These are phyloP conservation scores for Cercospora berteroae DNA, from an alignment of 2,329 filamentous ascomycete species.

Conservation along the genomic window DNA sequence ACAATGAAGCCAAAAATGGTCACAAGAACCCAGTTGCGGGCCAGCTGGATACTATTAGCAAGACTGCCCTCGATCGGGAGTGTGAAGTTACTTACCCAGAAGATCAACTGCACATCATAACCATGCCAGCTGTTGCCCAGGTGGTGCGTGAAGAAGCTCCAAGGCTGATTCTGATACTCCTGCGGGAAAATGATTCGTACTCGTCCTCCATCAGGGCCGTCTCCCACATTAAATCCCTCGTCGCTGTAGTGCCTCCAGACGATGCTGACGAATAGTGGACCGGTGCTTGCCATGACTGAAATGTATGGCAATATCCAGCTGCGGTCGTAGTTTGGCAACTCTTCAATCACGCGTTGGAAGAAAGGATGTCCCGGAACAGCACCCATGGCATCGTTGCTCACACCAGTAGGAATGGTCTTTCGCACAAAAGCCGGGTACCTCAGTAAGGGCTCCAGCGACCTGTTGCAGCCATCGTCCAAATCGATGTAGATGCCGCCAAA, in stretches of 20 bases:
- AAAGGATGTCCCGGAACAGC: slow-evolving; percentile 70
- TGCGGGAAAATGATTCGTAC: slow-evolving; percentile 68
- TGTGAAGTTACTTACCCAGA: slow-evolving; percentile 52
- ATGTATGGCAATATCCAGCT: slow-evolving; percentile 71
- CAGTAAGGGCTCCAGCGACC: slow-evolving; percentile 63
- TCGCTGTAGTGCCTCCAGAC: slow-evolving; percentile 73
- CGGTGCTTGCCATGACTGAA: slow-evolving; percentile 76
- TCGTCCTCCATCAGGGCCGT: slow-evolving; percentile 47
- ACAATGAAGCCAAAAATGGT: slow-evolving; percentile 53
- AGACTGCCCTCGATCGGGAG: neutral
- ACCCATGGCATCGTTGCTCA: slow-evolving; percentile 80
- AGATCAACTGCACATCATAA: slow-evolving; percentile 62
- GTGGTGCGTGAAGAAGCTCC: slow-evolving; percentile 71
- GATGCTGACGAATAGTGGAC: slow-evolving; percentile 72
- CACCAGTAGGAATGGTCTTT: slow-evolving; percentile 71
- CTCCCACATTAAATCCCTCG: slow-evolving; percentile 45
- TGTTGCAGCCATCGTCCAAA: slow-evolving; percentile 68
- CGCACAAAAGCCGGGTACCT: slow-evolving; percentile 68
- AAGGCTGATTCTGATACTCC: slow-evolving; percentile 65
- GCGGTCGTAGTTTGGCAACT: slow-evolving; percentile 65
- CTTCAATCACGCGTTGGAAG: slow-evolving; percentile 67
- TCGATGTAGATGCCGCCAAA: slow-evolving; percentile 82
- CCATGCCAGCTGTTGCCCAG: slow-evolving; percentile 65
- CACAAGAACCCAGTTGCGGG: slow-evolving; percentile 56
- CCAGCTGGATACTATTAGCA: slow-evolving; percentile 29